A percentile compares a stretch with the other conserved stretches of the same genome.
Evolutionary conservation across 1,139 yeast species (phyloP).

Genomic region (Candida sanyaensis): DNA sequence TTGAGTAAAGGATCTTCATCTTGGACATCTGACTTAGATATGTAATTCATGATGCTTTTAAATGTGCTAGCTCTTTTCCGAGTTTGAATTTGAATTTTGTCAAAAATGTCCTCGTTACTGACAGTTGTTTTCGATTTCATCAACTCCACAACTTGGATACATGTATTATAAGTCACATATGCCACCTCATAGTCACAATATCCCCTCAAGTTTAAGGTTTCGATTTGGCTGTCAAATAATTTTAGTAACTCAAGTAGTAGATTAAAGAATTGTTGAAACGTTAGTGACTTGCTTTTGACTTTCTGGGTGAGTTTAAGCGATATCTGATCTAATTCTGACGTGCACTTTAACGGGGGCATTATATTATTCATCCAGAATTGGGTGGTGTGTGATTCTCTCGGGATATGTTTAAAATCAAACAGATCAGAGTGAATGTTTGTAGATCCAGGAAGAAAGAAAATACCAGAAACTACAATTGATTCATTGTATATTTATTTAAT

Average conservation of each 20-base stretch:
- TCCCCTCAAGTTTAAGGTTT: slow-evolving; percentile 25
- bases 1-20: slow-evolving; percentile 23
- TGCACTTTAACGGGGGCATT: neutral
- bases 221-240: slow-evolving; percentile 33
- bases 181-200: slow-evolving; percentile 45
- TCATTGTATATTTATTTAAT: no score
- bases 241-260: slow-evolving; percentile 36
- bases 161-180: slow-evolving; percentile 26
- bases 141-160: slow-evolving; percentile 9
- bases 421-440: no score
- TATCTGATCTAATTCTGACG: slow-evolving; percentile 5
- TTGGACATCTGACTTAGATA: neutral
- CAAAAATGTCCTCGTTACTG: slow-evolving; percentile 22
- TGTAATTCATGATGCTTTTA: slow-evolving; percentile 8
- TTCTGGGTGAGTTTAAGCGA: slow-evolving; percentile 3
- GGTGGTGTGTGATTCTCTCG: no score
- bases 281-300: slow-evolving; percentile 1
- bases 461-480: no score
- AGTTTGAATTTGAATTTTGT: slow-evolving; percentile 24
- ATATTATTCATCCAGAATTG: no score
- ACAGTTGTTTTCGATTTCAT: slow-evolving; percentile 15
- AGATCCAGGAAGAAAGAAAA: neutral
- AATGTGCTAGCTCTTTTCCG: slow-evolving; percentile 17
- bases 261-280: slow-evolving; percentile 7
- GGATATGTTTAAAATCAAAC: no score